A percentile compares a stretch with the other conserved stretches of the same genome.
Evolutionary conservation across 148 eudicot genomes (phyloP).

Genomic region (Selenicereus undatus): DNA sequence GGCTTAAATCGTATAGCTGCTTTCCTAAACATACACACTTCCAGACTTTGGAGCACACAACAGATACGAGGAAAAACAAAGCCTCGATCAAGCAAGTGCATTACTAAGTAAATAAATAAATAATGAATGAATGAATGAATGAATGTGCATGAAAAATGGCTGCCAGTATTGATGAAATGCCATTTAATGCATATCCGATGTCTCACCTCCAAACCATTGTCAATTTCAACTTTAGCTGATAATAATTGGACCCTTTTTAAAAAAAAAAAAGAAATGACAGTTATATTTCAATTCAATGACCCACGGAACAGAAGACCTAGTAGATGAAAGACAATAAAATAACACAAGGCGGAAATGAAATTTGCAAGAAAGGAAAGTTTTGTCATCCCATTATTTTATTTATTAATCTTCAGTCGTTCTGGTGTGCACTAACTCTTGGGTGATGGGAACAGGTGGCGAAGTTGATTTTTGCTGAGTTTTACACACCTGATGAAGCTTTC

Average conservation of each 20-base stretch:
- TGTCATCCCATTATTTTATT: not conserved
- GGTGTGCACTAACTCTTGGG: not conserved
- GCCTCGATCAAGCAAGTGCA: not conserved
- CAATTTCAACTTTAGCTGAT: constrained; percentile 1
- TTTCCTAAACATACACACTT: not conserved
- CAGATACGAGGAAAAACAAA: not conserved
- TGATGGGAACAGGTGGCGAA: not conserved
- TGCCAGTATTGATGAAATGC: not conserved
- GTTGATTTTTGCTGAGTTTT: not conserved
- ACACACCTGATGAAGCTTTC: not conserved
- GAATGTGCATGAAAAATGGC: not conserved
- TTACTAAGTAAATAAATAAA: not conserved
- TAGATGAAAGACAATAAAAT: not conserved
- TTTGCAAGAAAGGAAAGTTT: not conserved
- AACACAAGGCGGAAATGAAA: not conserved
- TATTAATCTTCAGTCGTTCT: not conserved
- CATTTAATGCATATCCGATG: not conserved
- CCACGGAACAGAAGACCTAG: not conserved
- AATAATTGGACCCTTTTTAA: not conserved
- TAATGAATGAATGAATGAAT: not conserved
- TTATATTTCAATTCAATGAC: not conserved
- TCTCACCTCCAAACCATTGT: not conserved
- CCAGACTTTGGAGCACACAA: not conserved
- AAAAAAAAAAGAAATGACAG: not conserved
- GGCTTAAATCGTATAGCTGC: not conserved